Evolutionary conservation across 257 asterid genomes (phyloP).

Genomic region (Salvia hispanica): DNA sequence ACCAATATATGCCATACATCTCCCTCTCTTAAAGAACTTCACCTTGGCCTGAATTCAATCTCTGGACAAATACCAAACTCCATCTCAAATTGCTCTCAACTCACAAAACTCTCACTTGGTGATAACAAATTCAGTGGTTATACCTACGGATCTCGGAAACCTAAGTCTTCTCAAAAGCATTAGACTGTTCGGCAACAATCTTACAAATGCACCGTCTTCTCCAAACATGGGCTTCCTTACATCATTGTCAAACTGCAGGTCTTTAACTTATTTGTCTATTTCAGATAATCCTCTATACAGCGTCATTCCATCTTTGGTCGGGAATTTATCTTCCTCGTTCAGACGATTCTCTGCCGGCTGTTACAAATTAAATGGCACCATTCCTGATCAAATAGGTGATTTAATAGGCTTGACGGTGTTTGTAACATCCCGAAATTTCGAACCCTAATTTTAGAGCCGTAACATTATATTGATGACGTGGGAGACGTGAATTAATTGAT

Average conservation of each 20-base stretch:
- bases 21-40: constrained; percentile 5
- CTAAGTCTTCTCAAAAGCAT: constrained; percentile 22
- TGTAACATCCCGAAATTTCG: too few species aligned
- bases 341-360: not conserved
- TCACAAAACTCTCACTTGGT: constrained; percentile 25
- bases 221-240: constrained; percentile 29
- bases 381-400: constrained; percentile 10
- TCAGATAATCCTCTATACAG: constrained; percentile 26
- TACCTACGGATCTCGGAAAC: constrained; percentile 34
- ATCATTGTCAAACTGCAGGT: constrained; percentile 38
- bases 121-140: constrained; percentile 3
- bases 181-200: constrained; percentile 14
- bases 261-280: not conserved
- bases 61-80: constrained; percentile 37
- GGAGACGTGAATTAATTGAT: too few species aligned
- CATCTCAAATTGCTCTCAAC: constrained; percentile 41
- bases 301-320: constrained; percentile 32
- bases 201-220: constrained; percentile 8
- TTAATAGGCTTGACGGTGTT: too few species aligned
- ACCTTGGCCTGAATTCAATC: not conserved
- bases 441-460: too few species aligned
- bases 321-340: constrained; percentile 38
- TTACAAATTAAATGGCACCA: constrained; percentile 4
- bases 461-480: too few species aligned
- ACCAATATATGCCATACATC: not conserved